Conservation (phyloP, 768 basidiomycete species). For the Hydnomerulius pinastri region DNA sequence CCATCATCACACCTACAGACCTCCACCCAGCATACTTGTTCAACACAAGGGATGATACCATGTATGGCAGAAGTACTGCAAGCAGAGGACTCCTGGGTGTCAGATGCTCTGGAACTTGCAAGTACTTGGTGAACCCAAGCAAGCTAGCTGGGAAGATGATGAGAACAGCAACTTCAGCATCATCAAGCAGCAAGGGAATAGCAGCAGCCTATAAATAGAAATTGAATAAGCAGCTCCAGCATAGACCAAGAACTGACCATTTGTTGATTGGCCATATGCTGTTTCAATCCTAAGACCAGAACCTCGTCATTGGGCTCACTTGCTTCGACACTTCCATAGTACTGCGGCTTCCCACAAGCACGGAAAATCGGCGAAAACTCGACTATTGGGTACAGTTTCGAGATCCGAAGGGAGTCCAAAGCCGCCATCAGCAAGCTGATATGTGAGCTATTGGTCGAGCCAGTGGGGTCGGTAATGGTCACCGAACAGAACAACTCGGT, state of each 20-base stretch:
- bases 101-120: slow-evolving; percentile 43
- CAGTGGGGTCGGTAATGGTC: slow-evolving; percentile 46
- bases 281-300: slow-evolving; percentile 41
- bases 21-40: slow-evolving; percentile 18
- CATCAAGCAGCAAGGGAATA: slow-evolving; percentile 49
- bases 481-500: slow-evolving; percentile 52
- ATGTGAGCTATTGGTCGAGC: slow-evolving; percentile 44
- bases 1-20: slow-evolving; percentile 8
- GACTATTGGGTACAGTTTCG: slow-evolving; percentile 48
- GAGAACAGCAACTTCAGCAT: slow-evolving; percentile 49
- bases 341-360: slow-evolving; percentile 51
- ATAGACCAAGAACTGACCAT: slow-evolving; percentile 41
- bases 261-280: slow-evolving; percentile 47
- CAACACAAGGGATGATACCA: slow-evolving; percentile 16
- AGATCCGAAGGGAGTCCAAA: slow-evolving; percentile 43
- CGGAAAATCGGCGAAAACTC: slow-evolving; percentile 50
- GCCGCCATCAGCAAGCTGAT: slow-evolving; percentile 50
- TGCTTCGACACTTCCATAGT: slow-evolving; percentile 53
- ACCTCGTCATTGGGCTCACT: slow-evolving; percentile 40
- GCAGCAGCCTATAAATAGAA: slow-evolving; percentile 45
- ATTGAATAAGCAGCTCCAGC: slow-evolving; percentile 4
- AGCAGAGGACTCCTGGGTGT: slow-evolving; percentile 16
- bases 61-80: slow-evolving; percentile 29
- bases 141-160: slow-evolving; percentile 52
- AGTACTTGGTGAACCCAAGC: slow-evolving; percentile 33